Evolutionary conservation across 192 early-diverging fungal genomes (phyloP), one percentile per base, ranked within the genome.

Genomic region (Chytriomyces sp.): DNA sequence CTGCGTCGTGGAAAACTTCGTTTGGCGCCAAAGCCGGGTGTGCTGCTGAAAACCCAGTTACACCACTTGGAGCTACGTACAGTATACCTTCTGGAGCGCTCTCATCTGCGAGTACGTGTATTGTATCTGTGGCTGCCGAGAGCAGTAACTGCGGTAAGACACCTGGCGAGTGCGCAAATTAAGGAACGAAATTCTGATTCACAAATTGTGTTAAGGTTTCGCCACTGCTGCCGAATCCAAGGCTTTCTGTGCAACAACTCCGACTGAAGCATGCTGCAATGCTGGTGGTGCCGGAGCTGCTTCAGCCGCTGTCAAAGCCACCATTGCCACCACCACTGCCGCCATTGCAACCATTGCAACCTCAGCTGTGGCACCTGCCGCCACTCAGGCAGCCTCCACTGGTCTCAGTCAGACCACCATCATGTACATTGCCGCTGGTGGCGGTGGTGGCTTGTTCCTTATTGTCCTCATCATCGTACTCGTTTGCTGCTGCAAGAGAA

Each of bases 151-250:
- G 72, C 4, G 67, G 67, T 68, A 47, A 18, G 26, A 18, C 46
- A 16, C 16, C 11, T 68, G 26, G 4, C 67, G 5, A 35, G 35
- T 35, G 35, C 35, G 1, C 35, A 35, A 35, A 35, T 35, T 35
- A 35, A 35, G 35, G 35, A 35, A 35, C n/a, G 16, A 73, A 26
- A 63, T 5, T 11, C 44, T 16, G 50, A 9, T 24, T 26, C 72
- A 60, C 59, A 50, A n/a, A n/a, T 3, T 13, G 2, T 57, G 53
- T 57, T 20, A 1, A 43, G 72, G 72, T 7, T 73, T 62, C 45
- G 45, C 26, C 28, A 48, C 44, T 43, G 28, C 61, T 9, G 60
- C 72, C n/a, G 72, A 73, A 23, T 57, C 72, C 57, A 45, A 20
- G 43, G 43, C 60, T 6, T 73, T 63, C 44, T 73, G 72, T 59